phyloP scores from a whole-genome alignment of 2,329 filamentous ascomycete species.

The Elsinoe necatrix region DNA sequence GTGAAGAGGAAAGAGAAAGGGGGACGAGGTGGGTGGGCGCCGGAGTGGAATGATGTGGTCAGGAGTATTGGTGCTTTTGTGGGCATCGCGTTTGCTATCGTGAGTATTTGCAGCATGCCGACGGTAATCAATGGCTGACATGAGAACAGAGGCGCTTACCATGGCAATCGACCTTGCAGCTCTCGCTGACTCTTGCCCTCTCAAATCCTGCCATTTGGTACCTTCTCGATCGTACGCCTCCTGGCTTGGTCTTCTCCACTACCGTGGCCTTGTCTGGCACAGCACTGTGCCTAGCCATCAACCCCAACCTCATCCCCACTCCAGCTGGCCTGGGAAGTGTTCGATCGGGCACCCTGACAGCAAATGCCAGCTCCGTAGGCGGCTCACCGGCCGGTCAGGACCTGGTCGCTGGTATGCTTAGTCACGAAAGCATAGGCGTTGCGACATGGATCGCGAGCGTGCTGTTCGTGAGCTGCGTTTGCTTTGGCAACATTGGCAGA shows the following conservation, averaged over 20 bases:
- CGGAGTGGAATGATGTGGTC: constrained; percentile 68
- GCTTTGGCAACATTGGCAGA: constrained; percentile 91
- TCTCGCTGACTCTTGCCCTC: constrained; percentile 78
- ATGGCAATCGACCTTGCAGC: constrained; percentile 92
- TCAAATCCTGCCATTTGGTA: constrained; percentile 95
- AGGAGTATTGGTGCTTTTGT: constrained; percentile 63
- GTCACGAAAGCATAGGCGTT: constrained; percentile 58
- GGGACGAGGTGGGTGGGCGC: constrained; percentile 27
- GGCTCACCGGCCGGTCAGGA: neutral
- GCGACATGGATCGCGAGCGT: constrained; percentile 89
- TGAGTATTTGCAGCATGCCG: constrained; percentile 43
- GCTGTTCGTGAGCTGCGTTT: constrained; percentile 87
- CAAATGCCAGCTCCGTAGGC: constrained; percentile 17
- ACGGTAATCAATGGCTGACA: constrained; percentile 10
- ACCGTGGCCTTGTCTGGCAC: constrained; percentile 68
- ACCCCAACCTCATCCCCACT: constrained; percentile 67
- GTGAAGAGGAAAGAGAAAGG: constrained; percentile 16
- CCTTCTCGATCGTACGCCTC: constrained; percentile 79
- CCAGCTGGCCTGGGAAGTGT: constrained; percentile 38
- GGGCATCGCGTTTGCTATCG: constrained; percentile 72
- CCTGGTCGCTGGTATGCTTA: constrained; percentile 42
- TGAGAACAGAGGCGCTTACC: constrained; percentile 65
- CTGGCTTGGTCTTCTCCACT: constrained; percentile 73
- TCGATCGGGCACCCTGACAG: constrained; percentile 24
- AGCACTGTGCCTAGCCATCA: constrained; percentile 61